Evolutionary conservation across 2,329 filamentous ascomycete genomes (phyloP).

Genomic region (Canariomyces notabilis): DNA sequence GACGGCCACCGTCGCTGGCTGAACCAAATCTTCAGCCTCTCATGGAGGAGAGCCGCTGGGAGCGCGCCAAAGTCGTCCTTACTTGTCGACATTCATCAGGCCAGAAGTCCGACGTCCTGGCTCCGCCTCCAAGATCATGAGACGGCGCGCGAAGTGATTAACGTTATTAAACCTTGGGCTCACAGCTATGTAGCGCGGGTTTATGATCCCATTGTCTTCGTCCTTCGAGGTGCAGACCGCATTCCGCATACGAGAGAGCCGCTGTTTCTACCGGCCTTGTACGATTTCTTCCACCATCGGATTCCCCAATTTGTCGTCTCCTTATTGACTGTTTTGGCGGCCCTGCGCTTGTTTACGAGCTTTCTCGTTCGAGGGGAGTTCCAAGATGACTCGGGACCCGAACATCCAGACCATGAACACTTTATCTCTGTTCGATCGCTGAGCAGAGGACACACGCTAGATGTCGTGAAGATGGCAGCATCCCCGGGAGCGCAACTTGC

Average conservation of each 20-base stretch:
- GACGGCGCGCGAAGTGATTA: conserved; percentile 70
- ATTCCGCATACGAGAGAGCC: conserved; percentile 47
- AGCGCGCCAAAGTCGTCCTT: conserved; percentile 34
- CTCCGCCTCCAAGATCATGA: conserved; percentile 72
- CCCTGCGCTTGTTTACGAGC: conserved; percentile 66
- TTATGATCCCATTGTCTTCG: conserved; percentile 69
- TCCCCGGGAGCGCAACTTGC: conserved; percentile 61
- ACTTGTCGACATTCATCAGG: conserved; percentile 63
- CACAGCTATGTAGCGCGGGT: conserved; percentile 70
- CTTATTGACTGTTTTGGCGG: conserved; percentile 57
- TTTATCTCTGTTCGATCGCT: conserved; percentile 58
- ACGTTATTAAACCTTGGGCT: conserved; percentile 65
- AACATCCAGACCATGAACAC: conserved; percentile 43
- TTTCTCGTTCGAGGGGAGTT: conserved; percentile 66
- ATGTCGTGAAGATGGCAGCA: conserved; percentile 60
- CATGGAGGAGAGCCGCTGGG: conserved; percentile 25
- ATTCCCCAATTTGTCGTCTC: conserved; percentile 56
- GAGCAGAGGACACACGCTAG: conserved; percentile 59
- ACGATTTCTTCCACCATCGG: conserved; percentile 63
- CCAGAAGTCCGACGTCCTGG: conserved; percentile 72
- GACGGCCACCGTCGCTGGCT: conserved; percentile 42
- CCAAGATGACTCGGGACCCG: conserved; percentile 40
- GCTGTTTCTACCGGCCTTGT: conserved; percentile 51
- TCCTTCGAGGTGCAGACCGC: conserved; percentile 63
- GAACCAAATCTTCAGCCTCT: conserved; percentile 31